A percentile compares a stretch with the other conserved stretches of the same genome.
Conservation (phyloP, 2,329 filamentous ascomycete species). For the Orbilia oligospora region DNA sequence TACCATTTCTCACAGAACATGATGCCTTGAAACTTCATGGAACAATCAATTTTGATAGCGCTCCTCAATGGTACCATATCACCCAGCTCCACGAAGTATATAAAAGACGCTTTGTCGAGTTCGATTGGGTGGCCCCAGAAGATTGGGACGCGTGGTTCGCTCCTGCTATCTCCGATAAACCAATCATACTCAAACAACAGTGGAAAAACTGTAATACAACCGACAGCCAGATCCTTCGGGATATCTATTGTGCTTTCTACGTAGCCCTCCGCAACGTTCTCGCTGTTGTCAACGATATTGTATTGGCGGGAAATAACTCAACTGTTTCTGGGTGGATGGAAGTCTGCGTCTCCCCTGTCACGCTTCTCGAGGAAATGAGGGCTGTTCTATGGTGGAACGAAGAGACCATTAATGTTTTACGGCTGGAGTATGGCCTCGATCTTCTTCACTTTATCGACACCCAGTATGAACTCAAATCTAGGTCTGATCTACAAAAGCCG, state of each 20-base stretch:
- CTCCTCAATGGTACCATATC: constrained; percentile 18
- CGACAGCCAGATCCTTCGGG: constrained; percentile 36
- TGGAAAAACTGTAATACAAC: constrained; percentile 25
- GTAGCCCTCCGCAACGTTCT: constrained; percentile 8
- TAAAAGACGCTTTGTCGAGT: constrained; percentile 13
- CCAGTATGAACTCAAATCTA: constrained; percentile 24
- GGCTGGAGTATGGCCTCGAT: constrained; percentile 36
- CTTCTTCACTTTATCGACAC: constrained; percentile 44
- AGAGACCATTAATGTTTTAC: background rate
- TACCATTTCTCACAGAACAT: constrained; percentile 2
- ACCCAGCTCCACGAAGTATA: constrained; percentile 35
- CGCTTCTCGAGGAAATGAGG: constrained; percentile 17
- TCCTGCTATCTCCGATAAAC: background rate
- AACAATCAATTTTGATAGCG: constrained; percentile 31
- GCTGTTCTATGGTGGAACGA: background rate
- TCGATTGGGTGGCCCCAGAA: constrained; percentile 15
- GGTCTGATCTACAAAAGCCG: constrained; percentile 26
- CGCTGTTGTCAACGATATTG: background rate
- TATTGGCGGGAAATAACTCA: background rate
- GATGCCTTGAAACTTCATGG: background rate
- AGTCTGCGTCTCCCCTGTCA: constrained; percentile 30
- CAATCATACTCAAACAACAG: background rate
- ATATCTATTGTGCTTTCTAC: constrained; percentile 41
- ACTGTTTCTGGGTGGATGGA: constrained; percentile 29
- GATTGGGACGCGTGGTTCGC: constrained; percentile 34